Conservation (phyloP, 345 rosid genomes). For the Salix udensis region DNA sequence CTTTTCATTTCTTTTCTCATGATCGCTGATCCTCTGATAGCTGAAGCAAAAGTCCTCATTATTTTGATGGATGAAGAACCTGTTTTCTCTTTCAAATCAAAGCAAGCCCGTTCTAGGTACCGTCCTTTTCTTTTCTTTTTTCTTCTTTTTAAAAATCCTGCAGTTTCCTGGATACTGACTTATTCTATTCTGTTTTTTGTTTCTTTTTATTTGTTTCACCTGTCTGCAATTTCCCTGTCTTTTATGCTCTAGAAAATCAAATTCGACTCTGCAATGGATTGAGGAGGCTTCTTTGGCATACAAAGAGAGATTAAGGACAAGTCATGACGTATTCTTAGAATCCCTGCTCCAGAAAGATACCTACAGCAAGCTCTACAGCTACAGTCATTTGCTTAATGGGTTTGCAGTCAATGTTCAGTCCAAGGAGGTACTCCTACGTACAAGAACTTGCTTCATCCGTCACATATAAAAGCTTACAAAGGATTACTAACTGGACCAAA, state of each 20-base stretch:
- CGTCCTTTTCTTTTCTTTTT: background rate
- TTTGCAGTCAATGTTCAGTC: conserved; percentile 37
- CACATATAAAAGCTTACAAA: background rate
- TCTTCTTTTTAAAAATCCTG: too few species aligned
- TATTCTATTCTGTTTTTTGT: too few species aligned
- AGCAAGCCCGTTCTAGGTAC: conserved; percentile 16
- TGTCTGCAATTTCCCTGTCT: background rate
- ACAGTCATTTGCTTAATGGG: conserved; percentile 44
- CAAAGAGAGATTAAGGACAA: conserved; percentile 24
- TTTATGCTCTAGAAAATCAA: too few species aligned
- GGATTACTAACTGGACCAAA: background rate
- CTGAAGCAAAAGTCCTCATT: conserved; percentile 34
- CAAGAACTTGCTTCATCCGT: background rate
- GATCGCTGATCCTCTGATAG: background rate
- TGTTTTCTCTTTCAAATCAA: conserved; percentile 21
- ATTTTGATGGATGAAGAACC: conserved; percentile 36
- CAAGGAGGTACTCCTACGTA: conserved; percentile 28
- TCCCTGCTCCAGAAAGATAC: conserved; percentile 25
- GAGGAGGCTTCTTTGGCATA: conserved; percentile 13
- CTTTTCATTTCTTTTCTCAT: conserved; percentile 12
- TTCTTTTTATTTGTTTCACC: background rate
- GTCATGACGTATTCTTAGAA: conserved; percentile 32
- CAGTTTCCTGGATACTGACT: background rate
- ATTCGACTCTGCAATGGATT: background rate
- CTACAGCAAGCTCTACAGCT: conserved; percentile 44